phyloP scores from a whole-genome alignment of 345 rosid species.

The Camelina hispida region DNA sequence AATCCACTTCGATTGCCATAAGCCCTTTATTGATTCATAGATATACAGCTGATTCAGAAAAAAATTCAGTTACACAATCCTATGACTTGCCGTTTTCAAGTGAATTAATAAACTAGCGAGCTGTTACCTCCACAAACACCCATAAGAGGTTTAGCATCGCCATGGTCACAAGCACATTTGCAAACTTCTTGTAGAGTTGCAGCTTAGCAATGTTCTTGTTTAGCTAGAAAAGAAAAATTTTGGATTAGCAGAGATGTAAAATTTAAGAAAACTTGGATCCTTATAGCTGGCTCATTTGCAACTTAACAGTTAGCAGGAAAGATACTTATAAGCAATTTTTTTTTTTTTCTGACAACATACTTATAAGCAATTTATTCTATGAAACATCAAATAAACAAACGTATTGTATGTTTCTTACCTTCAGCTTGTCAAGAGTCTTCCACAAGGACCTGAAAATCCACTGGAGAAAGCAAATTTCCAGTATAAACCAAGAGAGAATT shows the following conservation, averaged over 20 bases:
- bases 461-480: conserved; percentile 70
- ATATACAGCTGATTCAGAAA: conserved; percentile 61
- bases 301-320: not conserved
- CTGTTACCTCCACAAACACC: conserved; percentile 80
- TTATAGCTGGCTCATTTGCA: not conserved
- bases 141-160: conserved; percentile 76
- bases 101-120: not conserved
- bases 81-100: not conserved
- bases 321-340: not conserved
- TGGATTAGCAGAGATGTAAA: not conserved
- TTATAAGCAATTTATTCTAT: not conserved
- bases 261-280: not conserved
- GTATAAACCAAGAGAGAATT: conserved; percentile 63
- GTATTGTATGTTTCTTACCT: conserved; percentile 50
- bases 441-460: conserved; percentile 85
- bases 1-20: conserved; percentile 86
- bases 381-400: not conserved
- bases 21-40: conserved; percentile 73
- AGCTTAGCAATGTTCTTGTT: conserved; percentile 74
- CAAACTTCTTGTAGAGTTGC: conserved; percentile 76
- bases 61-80: conserved; percentile 1
- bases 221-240: conserved; percentile 35
- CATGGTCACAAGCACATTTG: conserved; percentile 70
- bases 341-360: too few relatives aligned
- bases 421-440: conserved; percentile 81